Percentiles rank a stretch among this genome's conserved stretches.
Conservation (phyloP, 192 early-diverging fungal species). For the Backusella sp. region DNA sequence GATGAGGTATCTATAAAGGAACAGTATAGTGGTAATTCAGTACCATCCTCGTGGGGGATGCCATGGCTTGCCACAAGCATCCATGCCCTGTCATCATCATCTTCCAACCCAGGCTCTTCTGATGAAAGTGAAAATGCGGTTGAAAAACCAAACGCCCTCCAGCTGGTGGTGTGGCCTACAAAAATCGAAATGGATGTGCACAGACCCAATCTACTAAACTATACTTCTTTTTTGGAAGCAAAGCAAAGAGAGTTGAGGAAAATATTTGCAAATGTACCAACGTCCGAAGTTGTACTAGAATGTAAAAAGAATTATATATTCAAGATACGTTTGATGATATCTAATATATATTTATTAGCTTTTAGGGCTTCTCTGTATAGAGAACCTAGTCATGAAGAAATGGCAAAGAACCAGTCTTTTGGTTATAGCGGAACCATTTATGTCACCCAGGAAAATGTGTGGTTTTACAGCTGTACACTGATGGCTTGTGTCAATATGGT, state of each 20-base stretch:
- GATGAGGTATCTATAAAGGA: background rate
- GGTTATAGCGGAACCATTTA: conserved; percentile 51
- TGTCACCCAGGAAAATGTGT: conserved; percentile 58
- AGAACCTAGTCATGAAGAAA: background rate
- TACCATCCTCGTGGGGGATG: conserved; percentile 26
- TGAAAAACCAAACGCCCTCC: background rate
- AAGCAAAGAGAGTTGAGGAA: conserved; percentile 24
- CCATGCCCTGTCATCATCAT: conserved; percentile 8
- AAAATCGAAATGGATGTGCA: conserved; percentile 21
- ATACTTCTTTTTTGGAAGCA: conserved; percentile 1
- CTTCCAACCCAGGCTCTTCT: background rate
- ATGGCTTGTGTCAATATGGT: conserved; percentile 62
- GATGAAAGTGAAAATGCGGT: background rate
- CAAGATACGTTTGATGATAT: conserved; percentile 15
- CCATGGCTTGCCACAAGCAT: conserved; percentile 34
- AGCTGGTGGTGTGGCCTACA: conserved; percentile 29
- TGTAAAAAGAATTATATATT: conserved; percentile 27
- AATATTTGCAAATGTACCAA: conserved; percentile 19
- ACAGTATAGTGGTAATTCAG: background rate
- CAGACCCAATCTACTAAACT: conserved; percentile 11
- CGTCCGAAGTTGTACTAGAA: conserved; percentile 31
- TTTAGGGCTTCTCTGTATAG: conserved; percentile 27
- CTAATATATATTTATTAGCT: conserved; percentile 31
- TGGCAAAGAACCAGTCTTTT: background rate
- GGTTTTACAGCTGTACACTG: conserved; percentile 62